Evolutionary conservation across 2,329 filamentous ascomycete genomes (phyloP).

Genomic region (Podosphaera xanthii): DNA sequence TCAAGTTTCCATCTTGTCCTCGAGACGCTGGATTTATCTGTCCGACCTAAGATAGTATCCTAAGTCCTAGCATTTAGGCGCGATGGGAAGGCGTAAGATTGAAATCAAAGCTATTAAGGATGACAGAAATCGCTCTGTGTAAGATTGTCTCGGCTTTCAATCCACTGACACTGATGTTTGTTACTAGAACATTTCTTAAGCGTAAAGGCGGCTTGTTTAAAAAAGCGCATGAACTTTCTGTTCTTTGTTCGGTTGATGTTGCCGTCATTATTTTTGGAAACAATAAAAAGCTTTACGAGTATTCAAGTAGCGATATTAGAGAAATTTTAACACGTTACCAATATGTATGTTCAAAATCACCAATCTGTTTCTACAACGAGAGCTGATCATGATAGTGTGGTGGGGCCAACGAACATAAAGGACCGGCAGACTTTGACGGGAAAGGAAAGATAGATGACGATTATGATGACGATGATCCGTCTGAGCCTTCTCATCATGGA

Average conservation of each 20-base stretch:
- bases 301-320: constrained; percentile 81
- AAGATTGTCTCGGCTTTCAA: constrained; percentile 17
- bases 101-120: constrained; percentile 99
- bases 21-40: background rate
- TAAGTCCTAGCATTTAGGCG: constrained; percentile 14
- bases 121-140: constrained; percentile 94
- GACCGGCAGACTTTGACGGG: constrained; percentile 74
- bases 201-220: constrained; percentile 98
- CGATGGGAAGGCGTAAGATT: constrained; percentile 96
- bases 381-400: constrained; percentile 43
- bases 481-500: constrained; percentile 29
- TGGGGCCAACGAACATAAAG: constrained; percentile 86
- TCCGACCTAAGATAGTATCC: background rate
- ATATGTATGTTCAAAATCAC: constrained; percentile 42
- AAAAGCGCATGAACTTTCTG: constrained; percentile 95
- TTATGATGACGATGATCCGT: constrained; percentile 52
- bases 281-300: constrained; percentile 98
- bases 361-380: background rate
- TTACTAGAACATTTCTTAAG: constrained; percentile 74
- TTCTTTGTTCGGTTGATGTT: constrained; percentile 94
- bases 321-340: constrained; percentile 73
- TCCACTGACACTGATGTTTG: constrained; percentile 5
- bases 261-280: constrained; percentile 96
- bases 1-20: no score
- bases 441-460: constrained; percentile 58